Evolutionary conservation across 768 basidiomycete genomes (phyloP).

Genomic region (Naganishia randhawae): DNA sequence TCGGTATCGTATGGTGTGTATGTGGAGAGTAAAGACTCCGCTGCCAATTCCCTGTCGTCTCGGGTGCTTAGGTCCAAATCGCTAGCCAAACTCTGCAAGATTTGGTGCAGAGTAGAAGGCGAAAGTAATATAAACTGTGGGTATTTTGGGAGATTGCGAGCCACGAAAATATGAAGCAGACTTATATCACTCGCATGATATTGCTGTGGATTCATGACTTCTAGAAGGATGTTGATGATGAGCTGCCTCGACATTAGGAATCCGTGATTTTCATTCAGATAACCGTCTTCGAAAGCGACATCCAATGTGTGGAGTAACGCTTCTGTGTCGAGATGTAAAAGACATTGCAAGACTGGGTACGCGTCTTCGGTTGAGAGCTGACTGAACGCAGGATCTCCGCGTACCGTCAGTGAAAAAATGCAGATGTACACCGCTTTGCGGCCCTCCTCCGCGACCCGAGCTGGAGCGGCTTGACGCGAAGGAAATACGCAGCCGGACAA

Average conservation of each 20-base stretch:
- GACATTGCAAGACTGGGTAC: constrained; percentile 66
- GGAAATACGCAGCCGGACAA: constrained; percentile 84
- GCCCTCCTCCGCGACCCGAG: constrained; percentile 65
- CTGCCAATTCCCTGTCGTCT: constrained; percentile 91
- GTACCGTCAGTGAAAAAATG: constrained; percentile 59
- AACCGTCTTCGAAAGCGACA: constrained; percentile 88
- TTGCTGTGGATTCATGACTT: constrained; percentile 55
- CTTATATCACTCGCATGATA: constrained; percentile 58
- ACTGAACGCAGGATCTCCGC: background rate
- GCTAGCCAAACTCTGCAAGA: constrained; percentile 72
- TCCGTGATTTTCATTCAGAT: constrained; percentile 68
- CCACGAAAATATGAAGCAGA: constrained; percentile 90
- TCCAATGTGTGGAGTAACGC: constrained; percentile 90
- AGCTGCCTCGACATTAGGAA: constrained; percentile 67
- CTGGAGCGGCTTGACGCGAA: constrained; percentile 66
- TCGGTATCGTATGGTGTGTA: constrained; percentile 81
- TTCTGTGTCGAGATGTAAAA: constrained; percentile 86
- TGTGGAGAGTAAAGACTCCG: constrained; percentile 84
- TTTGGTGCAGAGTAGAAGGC: constrained; percentile 65
- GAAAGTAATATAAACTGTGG: constrained; percentile 69
- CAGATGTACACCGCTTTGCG: constrained; percentile 73
- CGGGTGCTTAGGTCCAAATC: constrained; percentile 72
- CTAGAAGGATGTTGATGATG: constrained; percentile 77
- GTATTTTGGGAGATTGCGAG: constrained; percentile 95
- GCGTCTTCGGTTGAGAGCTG: constrained; percentile 62